phyloP scores from a whole-genome alignment of 2,329 filamentous ascomycete genomes.

The Monosporascus sp. region DNA sequence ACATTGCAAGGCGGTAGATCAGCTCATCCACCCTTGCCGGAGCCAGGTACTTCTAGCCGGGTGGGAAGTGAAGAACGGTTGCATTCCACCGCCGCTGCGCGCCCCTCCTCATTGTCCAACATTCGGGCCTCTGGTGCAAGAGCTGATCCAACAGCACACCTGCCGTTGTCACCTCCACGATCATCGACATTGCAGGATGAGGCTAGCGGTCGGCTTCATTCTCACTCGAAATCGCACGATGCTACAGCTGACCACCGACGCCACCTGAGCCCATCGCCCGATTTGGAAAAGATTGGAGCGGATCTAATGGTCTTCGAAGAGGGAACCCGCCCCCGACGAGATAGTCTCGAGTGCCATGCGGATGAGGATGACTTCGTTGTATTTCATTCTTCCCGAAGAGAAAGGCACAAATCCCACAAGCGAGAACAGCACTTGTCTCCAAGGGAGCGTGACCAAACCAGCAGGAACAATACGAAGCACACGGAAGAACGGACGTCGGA shows the following conservation, averaged over 20 bases:
- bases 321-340: constrained; percentile 11
- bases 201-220: too few relatives aligned
- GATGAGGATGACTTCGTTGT: constrained; percentile 20
- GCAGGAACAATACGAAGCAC: not conserved
- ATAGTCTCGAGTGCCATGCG: constrained; percentile 17
- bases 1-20: not conserved
- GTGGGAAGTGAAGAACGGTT: not conserved
- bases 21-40: not conserved
- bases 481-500: not conserved
- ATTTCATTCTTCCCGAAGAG: not conserved
- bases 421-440: not conserved
- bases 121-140: too few relatives aligned
- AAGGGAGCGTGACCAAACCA: not conserved
- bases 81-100: not conserved
- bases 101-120: not conserved
- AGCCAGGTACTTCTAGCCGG: not conserved
- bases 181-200: too few relatives aligned
- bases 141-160: too few relatives aligned
- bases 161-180: too few relatives aligned
- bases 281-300: constrained; percentile 15
- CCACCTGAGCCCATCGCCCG: not conserved
- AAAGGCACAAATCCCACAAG: not conserved
- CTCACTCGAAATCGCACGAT: not conserved
- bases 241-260: not conserved
- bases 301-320: constrained; percentile 18